Percentiles rank a stretch among this genome's conserved stretches.
Evolutionary conservation across 441 rosid species (phyloP).

Genomic region (Adansonia grandidieri): DNA sequence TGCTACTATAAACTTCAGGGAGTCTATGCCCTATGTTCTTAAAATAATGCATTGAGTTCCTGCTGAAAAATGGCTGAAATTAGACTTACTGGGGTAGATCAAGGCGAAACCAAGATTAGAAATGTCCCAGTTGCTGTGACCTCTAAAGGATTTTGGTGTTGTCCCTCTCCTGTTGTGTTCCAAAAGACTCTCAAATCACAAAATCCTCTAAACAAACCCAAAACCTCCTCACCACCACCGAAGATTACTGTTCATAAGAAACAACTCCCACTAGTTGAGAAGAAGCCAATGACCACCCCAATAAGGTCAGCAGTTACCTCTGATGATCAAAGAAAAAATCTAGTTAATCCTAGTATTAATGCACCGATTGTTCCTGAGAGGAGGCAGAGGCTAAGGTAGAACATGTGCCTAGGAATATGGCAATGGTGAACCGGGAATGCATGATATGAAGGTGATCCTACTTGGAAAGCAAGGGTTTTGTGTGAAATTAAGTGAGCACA

Average conservation of each 20-base stretch:
- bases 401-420: slow-evolving; percentile 81
- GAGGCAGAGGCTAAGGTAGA: slow-evolving; percentile 67
- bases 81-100: slow-evolving; percentile 69
- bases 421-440: slow-evolving; percentile 87
- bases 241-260: slow-evolving; percentile 50
- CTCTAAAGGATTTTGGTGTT: slow-evolving; percentile 98
- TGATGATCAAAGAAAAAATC: slow-evolving; percentile 53
- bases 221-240: slow-evolving; percentile 68
- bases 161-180: slow-evolving; percentile 90
- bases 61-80: slow-evolving; percentile 75
- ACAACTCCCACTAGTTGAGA: slow-evolving; percentile 39
- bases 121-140: slow-evolving; percentile 94
- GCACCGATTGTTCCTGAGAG: slow-evolving; percentile 64
- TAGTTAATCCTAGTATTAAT: slow-evolving; percentile 43
- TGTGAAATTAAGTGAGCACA: slow-evolving; percentile 91
- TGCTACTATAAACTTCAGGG: slow-evolving; percentile 17
- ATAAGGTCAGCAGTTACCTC: slow-evolving; percentile 54
- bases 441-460: slow-evolving; percentile 80
- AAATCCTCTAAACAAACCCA: slow-evolving; percentile 66
- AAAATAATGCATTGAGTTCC: slow-evolving; percentile 31
- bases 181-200: slow-evolving; percentile 78
- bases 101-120: slow-evolving; percentile 79
- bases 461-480: slow-evolving; percentile 91
- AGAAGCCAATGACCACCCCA: slow-evolving; percentile 57
- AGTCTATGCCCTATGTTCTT: slow-evolving; percentile 24